A percentile compares a stretch with the other conserved stretches of the same genome.
phyloP scores from a whole-genome alignment of 306 rosid genomes.

The Vachellia pachyceras region DNA sequence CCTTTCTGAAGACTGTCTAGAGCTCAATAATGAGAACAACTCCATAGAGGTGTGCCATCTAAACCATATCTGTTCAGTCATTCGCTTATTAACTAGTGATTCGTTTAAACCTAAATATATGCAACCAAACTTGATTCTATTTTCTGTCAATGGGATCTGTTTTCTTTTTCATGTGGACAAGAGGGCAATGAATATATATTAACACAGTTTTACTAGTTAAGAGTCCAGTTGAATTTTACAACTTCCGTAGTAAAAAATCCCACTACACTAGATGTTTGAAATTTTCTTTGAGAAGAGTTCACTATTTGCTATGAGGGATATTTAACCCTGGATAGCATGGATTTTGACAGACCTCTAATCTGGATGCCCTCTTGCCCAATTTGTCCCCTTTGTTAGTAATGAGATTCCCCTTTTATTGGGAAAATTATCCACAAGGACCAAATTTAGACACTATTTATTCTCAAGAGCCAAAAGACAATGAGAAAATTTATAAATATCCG shows the following conservation, averaged over 20 bases:
- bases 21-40: slow-evolving; percentile 37
- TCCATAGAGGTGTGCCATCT: slow-evolving; percentile 48
- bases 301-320: neutral
- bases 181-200: neutral
- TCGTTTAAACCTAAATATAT: neutral
- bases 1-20: slow-evolving; percentile 42
- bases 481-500: neutral
- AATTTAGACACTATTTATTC: neutral
- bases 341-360: neutral
- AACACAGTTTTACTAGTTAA: neutral
- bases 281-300: neutral
- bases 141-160: neutral
- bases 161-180: neutral
- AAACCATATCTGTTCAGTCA: slow-evolving; percentile 18
- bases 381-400: neutral
- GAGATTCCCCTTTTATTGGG: neutral
- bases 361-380: neutral
- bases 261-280: neutral
- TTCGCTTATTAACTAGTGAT: neutral
- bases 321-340: neutral
- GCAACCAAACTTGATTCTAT: neutral
- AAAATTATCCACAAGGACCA: neutral
- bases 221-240: neutral
- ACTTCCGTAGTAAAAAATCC: no score
- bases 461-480: neutral